Evolutionary conservation across 2,329 filamentous ascomycete genomes (phyloP).

Genomic region (Capronia epimyces): DNA sequence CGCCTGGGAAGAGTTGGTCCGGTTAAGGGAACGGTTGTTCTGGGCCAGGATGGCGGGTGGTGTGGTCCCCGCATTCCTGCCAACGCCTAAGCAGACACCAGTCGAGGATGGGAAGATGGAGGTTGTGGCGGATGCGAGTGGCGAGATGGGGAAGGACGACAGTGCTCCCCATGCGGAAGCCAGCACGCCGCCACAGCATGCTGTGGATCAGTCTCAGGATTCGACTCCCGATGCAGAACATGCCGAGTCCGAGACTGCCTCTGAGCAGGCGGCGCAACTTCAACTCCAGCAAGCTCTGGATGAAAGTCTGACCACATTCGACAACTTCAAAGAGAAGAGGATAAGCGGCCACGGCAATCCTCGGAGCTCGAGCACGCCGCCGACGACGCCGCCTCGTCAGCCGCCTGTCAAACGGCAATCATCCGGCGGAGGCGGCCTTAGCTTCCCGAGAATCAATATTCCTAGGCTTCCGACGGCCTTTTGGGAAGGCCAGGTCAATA

Average conservation of each 20-base stretch:
- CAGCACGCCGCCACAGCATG: conserved; percentile 1
- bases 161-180: background rate
- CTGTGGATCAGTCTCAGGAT: background rate
- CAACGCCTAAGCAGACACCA: conserved; percentile 23
- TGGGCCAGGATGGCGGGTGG: conserved; percentile 91
- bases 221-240: conserved; percentile 11
- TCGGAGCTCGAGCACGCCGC: conserved; percentile 16
- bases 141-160: conserved; percentile 11
- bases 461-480: conserved; percentile 26
- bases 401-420: conserved; percentile 14
- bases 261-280: conserved; percentile 14
- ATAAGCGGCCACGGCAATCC: conserved; percentile 1
- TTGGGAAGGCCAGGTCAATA: conserved; percentile 27
- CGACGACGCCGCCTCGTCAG: conserved; percentile 20
- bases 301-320: conserved; percentile 28
- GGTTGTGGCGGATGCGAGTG: conserved; percentile 5
- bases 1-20: conserved; percentile 92
- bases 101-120: conserved; percentile 15
- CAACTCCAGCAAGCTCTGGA: conserved; percentile 24
- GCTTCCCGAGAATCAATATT: conserved; percentile 28
- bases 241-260: conserved; percentile 5
- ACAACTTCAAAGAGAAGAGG: conserved; percentile 25
- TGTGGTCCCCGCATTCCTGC: conserved; percentile 62
- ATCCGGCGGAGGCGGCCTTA: conserved; percentile 14
- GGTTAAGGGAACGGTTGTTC: conserved; percentile 90